A percentile compares a stretch with the other conserved stretches of the same genome.
Evolutionary conservation across 2,329 filamentous ascomycete species (phyloP).

Genomic region (Cryoendolithus antarcticus): DNA sequence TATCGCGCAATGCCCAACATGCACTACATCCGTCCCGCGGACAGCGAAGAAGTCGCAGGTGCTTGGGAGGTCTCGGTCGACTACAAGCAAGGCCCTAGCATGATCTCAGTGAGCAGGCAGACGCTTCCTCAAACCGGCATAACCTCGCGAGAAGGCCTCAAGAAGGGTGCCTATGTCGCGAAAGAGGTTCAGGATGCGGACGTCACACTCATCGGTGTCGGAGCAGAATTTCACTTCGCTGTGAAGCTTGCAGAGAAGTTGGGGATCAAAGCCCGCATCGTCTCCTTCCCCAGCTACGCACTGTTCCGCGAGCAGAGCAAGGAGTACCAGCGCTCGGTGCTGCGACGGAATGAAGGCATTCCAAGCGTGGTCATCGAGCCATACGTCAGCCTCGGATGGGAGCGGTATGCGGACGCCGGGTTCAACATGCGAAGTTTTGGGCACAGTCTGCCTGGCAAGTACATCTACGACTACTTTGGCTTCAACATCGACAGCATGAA

Average conservation of each 20-base stretch:
- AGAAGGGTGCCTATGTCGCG: conserved; percentile 30
- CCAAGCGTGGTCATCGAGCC: conserved; percentile 46
- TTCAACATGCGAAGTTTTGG: conserved; percentile 43
- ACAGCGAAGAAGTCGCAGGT: conserved; percentile 28
- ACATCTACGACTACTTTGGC: conserved; percentile 45
- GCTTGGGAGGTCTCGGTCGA: conserved; percentile 30
- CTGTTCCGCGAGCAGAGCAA: conserved; percentile 36
- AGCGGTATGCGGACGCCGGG: conserved; percentile 47
- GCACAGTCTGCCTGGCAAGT: conserved; percentile 42
- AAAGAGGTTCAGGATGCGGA: conserved; percentile 26
- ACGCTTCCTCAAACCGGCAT: conserved; percentile 26
- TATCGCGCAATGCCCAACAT: conserved; percentile 28
- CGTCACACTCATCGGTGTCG: conserved; percentile 39
- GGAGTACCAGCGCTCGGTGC: conserved; percentile 35
- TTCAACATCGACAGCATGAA: conserved; percentile 38
- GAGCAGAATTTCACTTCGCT: conserved; percentile 38
- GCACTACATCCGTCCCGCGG: conserved; percentile 25
- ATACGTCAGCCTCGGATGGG: conserved; percentile 47
- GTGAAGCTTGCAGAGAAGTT: conserved; percentile 29
- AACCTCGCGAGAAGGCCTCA: conserved; percentile 27
- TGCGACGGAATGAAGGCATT: conserved; percentile 28
- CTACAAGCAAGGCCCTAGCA: conserved; percentile 27
- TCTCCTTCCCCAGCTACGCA: conserved; percentile 39
- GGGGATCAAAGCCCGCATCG: conserved; percentile 32
- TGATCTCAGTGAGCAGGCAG: conserved; percentile 34